Conservation (phyloP, 768 basidiomycete genomes). For the Agrocybe chaxingu region DNA sequence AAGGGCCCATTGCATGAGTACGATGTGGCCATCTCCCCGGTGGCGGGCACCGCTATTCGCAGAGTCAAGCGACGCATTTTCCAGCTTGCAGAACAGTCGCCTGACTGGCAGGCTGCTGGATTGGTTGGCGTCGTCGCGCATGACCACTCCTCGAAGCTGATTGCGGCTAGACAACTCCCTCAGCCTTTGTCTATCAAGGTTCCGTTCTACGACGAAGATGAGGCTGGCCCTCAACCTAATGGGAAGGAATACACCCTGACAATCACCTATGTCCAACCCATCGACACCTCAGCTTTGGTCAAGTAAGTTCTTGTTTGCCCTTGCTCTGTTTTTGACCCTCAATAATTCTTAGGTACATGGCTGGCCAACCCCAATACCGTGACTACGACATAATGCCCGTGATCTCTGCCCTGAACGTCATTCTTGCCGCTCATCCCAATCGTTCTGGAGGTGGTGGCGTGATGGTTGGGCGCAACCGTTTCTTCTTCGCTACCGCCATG, state of each 20-base stretch:
- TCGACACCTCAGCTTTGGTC: slow-evolving; percentile 51
- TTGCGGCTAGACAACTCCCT: slow-evolving; percentile 42
- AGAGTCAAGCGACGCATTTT: slow-evolving; percentile 60
- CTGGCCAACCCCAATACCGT: slow-evolving; percentile 50
- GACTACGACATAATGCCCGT: slow-evolving; percentile 56
- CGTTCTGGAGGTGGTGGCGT: slow-evolving; percentile 53
- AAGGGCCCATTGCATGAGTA: slow-evolving; percentile 58
- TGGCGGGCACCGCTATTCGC: slow-evolving; percentile 44
- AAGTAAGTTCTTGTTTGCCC: slow-evolving; percentile 37
- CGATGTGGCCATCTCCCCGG: slow-evolving; percentile 51
- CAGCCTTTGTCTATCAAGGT: slow-evolving; percentile 43
- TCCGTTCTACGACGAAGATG: slow-evolving; percentile 50
- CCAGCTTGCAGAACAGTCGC: slow-evolving; percentile 53
- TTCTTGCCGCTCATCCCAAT: slow-evolving; percentile 55
- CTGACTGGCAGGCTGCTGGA: slow-evolving; percentile 48
- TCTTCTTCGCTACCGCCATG: slow-evolving; percentile 54
- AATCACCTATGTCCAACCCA: slow-evolving; percentile 36
- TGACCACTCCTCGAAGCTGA: slow-evolving; percentile 50
- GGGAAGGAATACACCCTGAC: slow-evolving; percentile 47
- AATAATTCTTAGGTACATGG: slow-evolving; percentile 43
- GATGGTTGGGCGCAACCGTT: slow-evolving; percentile 64
- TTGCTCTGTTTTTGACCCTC: slow-evolving; percentile 14
- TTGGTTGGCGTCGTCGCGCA: slow-evolving; percentile 51
- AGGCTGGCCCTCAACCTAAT: slow-evolving; percentile 37
- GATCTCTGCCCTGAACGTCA: slow-evolving; percentile 62